These are phyloP conservation scores for Hypoxylon sp. DNA, from an alignment of 2,329 filamentous ascomycete genomes.

Conservation along the genomic window DNA sequence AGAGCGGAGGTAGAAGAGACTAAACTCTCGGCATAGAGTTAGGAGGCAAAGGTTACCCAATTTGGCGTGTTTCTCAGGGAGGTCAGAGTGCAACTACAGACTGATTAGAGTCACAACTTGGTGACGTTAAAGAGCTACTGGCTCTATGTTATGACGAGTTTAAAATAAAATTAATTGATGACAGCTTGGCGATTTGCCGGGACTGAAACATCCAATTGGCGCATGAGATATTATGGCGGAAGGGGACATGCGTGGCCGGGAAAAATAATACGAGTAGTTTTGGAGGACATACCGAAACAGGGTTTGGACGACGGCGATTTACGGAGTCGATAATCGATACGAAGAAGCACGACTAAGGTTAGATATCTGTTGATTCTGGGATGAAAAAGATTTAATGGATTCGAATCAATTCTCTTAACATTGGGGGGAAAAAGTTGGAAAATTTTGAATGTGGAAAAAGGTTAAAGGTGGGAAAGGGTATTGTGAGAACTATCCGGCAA, in stretches of 20 bases:
- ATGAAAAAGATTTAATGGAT: background rate
- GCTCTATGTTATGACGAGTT: conserved; percentile 5
- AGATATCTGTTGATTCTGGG: background rate
- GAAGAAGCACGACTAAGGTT: conserved; percentile 2
- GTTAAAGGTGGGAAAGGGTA: conserved; percentile 39
- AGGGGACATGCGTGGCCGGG: conserved; percentile 32
- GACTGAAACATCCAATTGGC: conserved; percentile 37
- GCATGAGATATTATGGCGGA: conserved; percentile 30
- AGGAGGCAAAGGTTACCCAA: conserved; percentile 19
- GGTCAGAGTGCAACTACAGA: conserved; percentile 26
- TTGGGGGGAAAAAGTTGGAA: background rate
- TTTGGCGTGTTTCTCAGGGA: conserved; percentile 14
- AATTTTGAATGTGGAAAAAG: conserved; percentile 28
- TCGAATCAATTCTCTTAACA: background rate
- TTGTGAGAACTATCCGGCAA: conserved; percentile 44
- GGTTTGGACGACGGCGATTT: conserved; percentile 21
- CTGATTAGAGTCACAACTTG: background rate
- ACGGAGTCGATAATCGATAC: conserved; percentile 15
- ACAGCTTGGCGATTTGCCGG: conserved; percentile 39
- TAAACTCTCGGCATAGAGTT: conserved; percentile 30
- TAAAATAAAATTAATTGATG: conserved; percentile 38
- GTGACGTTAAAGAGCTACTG: background rate
- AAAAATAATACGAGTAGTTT: conserved; percentile 30
- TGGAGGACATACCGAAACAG: conserved; percentile 38
- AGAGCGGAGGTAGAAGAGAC: conserved; percentile 28